Conservation (phyloP, 2,329 filamentous ascomycete genomes). For the Xylaria hypoxylon region DNA sequence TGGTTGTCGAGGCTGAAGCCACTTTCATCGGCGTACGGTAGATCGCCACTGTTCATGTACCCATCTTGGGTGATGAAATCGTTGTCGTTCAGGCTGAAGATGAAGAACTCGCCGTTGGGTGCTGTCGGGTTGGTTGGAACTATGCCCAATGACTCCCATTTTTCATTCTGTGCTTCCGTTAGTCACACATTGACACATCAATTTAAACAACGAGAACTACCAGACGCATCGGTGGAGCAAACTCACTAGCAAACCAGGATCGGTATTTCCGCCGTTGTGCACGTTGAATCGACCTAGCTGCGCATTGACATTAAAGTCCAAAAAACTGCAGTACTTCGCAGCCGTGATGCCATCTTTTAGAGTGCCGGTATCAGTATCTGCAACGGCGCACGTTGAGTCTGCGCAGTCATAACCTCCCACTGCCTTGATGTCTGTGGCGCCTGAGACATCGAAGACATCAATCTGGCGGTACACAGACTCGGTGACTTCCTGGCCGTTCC, state of each 20-base stretch:
- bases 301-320: conserved; percentile 75
- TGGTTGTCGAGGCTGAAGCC: conserved; percentile 72
- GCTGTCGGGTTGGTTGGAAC: conserved; percentile 65
- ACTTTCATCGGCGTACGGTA: conserved; percentile 66
- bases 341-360: conserved; percentile 66
- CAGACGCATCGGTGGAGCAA: neutral
- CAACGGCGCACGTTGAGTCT: conserved; percentile 45
- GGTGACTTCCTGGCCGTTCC: conserved; percentile 65
- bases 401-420: conserved; percentile 53
- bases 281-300: conserved; percentile 74
- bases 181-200: conserved; percentile 10
- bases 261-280: conserved; percentile 74
- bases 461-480: conserved; percentile 73
- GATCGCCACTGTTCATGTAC: conserved; percentile 66
- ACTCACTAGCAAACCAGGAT: conserved; percentile 62
- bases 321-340: conserved; percentile 72
- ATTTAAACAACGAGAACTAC: neutral
- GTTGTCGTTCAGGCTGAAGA: conserved; percentile 77
- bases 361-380: conserved; percentile 57
- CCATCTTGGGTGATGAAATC: conserved; percentile 81
- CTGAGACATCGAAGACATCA: conserved; percentile 74
- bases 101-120: conserved; percentile 69
- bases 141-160: conserved; percentile 78
- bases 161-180: conserved; percentile 67
- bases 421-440: conserved; percentile 70